Percentiles rank a stretch among this genome's conserved stretches.
phyloP scores from a whole-genome alignment of 2,329 filamentous ascomycete species.

The Chaetothyriales sp. region DNA sequence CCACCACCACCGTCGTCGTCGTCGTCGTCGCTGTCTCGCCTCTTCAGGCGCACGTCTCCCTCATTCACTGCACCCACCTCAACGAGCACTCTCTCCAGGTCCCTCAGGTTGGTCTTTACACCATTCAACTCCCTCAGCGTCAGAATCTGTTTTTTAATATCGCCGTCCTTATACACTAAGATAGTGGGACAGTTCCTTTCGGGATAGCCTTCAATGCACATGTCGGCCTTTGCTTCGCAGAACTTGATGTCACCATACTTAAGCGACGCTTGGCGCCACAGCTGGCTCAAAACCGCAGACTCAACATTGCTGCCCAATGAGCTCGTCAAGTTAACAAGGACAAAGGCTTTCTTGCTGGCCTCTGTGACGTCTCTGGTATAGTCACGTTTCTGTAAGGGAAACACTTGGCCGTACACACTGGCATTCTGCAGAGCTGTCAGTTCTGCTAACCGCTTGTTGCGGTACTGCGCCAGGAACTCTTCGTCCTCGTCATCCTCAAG shows the following conservation, averaged over 20 bases:
- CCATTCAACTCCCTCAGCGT: constrained; percentile 70
- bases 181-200: constrained; percentile 92
- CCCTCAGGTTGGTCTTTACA: constrained; percentile 50
- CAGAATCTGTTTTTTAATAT: constrained; percentile 85
- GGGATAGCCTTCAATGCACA: constrained; percentile 94
- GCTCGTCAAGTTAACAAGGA: constrained; percentile 69
- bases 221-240: constrained; percentile 79
- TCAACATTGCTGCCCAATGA: constrained; percentile 67
- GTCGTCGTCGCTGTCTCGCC: constrained; percentile 44
- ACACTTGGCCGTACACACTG: constrained; percentile 75
- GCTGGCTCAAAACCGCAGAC: constrained; percentile 63
- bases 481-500: constrained; percentile 95
- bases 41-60: constrained; percentile 61
- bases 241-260: constrained; percentile 95
- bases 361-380: constrained; percentile 86
- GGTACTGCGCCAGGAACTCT: constrained; percentile 72
- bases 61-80: constrained; percentile 65
- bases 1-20: constrained; percentile 28
- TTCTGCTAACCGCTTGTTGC: constrained; percentile 70
- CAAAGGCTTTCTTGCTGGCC: constrained; percentile 53
- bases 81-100: constrained; percentile 68
- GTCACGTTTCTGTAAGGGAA: constrained; percentile 86
- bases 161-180: constrained; percentile 76
- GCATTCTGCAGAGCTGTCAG: constrained; percentile 59
- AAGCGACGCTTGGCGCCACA: constrained; percentile 69